Percentiles rank a stretch among this genome's conserved stretches.
Conservation (phyloP, 176 grass and related monocot species). For the Triticum dicoccoides region DNA sequence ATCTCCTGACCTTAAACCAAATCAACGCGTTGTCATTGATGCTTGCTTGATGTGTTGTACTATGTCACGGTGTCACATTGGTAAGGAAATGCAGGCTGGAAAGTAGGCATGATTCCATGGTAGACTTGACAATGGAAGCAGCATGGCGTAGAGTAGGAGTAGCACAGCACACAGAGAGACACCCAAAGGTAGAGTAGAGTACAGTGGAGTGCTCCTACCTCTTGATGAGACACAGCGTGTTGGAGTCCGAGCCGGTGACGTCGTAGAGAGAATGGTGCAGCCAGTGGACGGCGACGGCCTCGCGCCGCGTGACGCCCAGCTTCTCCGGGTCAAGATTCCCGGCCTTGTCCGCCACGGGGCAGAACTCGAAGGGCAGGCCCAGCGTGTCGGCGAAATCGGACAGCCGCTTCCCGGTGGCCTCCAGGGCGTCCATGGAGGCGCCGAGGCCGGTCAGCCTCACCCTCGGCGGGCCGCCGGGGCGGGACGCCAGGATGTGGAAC, state of each 20-base stretch:
- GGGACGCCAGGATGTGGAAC: conserved; percentile 95
- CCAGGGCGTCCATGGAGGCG: conserved; percentile 69
- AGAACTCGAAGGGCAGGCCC: conserved; percentile 84
- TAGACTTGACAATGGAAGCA: conserved; percentile 8
- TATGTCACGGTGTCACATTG: conserved; percentile 24
- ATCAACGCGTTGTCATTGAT: background rate
- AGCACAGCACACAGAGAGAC: background rate
- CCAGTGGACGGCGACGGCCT: conserved; percentile 96
- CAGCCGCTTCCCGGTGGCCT: conserved; percentile 86
- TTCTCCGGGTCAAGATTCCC: conserved; percentile 83
- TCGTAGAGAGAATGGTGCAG: conserved; percentile 98
- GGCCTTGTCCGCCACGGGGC: conserved; percentile 80
- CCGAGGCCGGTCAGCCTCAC: conserved; percentile 77
- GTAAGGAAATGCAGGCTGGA: conserved; percentile 18
- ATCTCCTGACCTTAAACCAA: background rate
- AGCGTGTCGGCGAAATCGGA: conserved; percentile 92
- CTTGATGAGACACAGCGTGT: conserved; percentile 82
- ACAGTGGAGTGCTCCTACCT: conserved; percentile 33
- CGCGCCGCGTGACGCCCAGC: conserved; percentile 68
- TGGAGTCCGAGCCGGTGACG: conserved; percentile 76
- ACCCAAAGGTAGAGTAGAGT: background rate
- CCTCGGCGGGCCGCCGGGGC: conserved; percentile 74
- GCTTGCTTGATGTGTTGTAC: background rate
- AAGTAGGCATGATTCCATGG: conserved; percentile 35
- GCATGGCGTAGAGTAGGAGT: background rate